Percentiles rank a stretch among this genome's conserved stretches.
Conservation (phyloP, 257 asterid genomes). For the Nyctanthes arbortristis region DNA sequence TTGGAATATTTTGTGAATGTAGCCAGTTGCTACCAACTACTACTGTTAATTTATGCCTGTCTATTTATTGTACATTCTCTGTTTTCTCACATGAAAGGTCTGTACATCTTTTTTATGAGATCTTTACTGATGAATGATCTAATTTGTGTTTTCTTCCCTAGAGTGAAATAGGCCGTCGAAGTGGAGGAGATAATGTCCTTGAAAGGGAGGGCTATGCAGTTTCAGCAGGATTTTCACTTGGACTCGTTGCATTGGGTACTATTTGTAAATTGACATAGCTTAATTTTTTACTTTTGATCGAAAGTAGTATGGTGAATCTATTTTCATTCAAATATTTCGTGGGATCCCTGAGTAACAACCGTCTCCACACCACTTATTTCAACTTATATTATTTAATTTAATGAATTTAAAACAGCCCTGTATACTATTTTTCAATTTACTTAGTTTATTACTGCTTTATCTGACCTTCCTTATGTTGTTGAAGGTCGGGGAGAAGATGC, state of each 20-base stretch:
- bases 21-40: constrained; percentile 8
- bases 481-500: constrained; percentile 94
- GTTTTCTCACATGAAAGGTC: constrained; percentile 2
- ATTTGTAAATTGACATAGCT: constrained; percentile 12
- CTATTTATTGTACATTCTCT: constrained; percentile 10
- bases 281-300: too few relatives aligned
- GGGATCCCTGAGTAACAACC: too few relatives aligned
- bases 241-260: constrained; percentile 93
- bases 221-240: constrained; percentile 93
- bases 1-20: neutral
- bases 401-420: too few relatives aligned
- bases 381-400: too few relatives aligned
- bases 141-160: constrained; percentile 34
- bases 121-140: constrained; percentile 9
- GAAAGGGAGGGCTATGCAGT: constrained; percentile 99
- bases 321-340: too few relatives aligned
- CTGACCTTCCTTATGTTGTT: constrained; percentile 15
- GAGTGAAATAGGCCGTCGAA: constrained; percentile 98
- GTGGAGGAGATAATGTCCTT: constrained; percentile 98
- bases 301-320: too few relatives aligned
- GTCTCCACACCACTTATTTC: too few relatives aligned
- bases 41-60: constrained; percentile 10
- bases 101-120: constrained; percentile 14
- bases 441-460: constrained; percentile 22
- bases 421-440: too few relatives aligned